phyloP scores from a whole-genome alignment of 2,329 filamentous ascomycete species.

The Chaetomium sp. region DNA sequence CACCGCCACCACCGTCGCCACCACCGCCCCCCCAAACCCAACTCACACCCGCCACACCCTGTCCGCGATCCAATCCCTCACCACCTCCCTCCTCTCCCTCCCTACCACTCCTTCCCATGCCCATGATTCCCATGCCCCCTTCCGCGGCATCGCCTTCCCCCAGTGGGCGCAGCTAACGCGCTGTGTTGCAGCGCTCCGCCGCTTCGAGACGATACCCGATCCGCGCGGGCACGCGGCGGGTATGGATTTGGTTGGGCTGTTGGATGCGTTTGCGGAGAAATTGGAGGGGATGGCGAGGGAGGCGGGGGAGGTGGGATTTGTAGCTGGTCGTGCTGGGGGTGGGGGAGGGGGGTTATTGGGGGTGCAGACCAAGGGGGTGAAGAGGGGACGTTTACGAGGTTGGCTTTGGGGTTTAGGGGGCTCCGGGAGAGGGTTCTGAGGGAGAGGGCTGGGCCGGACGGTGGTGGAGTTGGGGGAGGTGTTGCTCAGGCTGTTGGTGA shows the following conservation, averaged over 20 bases:
- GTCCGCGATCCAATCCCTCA: conserved; percentile 41
- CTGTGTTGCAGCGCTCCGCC: conserved; percentile 41
- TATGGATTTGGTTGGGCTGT: not conserved
- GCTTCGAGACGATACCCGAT: conserved; percentile 33
- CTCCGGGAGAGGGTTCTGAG: not conserved
- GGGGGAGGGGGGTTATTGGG: not conserved
- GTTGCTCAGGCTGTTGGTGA: not conserved
- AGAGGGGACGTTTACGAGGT: not conserved
- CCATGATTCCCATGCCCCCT: conserved; percentile 19
- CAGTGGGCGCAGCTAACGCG: conserved; percentile 44
- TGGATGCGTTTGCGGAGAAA: not conserved
- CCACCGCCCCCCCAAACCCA: no score
- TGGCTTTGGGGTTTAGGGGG: not conserved
- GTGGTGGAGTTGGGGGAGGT: no score
- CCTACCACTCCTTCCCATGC: no score
- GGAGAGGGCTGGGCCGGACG: not conserved
- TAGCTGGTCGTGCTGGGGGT: no score
- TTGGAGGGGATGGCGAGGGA: not conserved
- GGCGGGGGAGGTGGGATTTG: not conserved
- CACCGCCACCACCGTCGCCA: no score
- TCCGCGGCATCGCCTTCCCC: conserved; percentile 41
- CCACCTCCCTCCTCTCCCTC: conserved; percentile 38
- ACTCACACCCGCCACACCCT: conserved; percentile 40
- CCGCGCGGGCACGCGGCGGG: not conserved
- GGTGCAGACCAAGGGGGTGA: not conserved